Conservation (phyloP, 208 protist species). For the Leishmania arabica region DNA sequence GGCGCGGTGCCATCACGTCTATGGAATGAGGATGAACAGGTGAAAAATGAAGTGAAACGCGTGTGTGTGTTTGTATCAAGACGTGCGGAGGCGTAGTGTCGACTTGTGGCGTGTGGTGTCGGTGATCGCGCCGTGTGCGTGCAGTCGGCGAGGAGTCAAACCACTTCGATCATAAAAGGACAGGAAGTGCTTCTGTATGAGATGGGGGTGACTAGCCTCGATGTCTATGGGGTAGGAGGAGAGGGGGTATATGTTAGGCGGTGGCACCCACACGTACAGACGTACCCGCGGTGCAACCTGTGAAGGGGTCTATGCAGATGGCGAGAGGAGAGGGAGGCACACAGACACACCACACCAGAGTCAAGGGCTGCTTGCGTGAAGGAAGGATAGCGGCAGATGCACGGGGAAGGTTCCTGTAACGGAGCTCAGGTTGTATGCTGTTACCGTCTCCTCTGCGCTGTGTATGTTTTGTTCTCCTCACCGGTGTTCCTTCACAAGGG, state of each 20-base stretch:
- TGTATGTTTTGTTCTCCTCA: not conserved
- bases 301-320: not conserved
- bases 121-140: not conserved
- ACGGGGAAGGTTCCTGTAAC: not conserved
- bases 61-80: not conserved
- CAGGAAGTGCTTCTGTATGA: not conserved
- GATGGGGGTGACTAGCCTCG: not conserved
- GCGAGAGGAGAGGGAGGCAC: not conserved
- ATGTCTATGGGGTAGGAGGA: not conserved
- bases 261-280: not conserved
- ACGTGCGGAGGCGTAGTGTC: no score
- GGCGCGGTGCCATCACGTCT: constrained; percentile 20
- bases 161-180: not conserved
- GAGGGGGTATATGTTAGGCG: not conserved
- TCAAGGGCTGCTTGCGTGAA: not conserved
- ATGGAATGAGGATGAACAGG: not conserved
- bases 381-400: not conserved
- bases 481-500: not conserved
- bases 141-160: not conserved
- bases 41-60: not conserved
- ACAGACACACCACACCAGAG: not conserved
- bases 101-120: not conserved
- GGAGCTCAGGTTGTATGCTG: not conserved
- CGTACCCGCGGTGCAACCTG: not conserved
- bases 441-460: not conserved